Conservation (phyloP, 352 stramenopile species). For the Phytopythium oedochilum region DNA sequence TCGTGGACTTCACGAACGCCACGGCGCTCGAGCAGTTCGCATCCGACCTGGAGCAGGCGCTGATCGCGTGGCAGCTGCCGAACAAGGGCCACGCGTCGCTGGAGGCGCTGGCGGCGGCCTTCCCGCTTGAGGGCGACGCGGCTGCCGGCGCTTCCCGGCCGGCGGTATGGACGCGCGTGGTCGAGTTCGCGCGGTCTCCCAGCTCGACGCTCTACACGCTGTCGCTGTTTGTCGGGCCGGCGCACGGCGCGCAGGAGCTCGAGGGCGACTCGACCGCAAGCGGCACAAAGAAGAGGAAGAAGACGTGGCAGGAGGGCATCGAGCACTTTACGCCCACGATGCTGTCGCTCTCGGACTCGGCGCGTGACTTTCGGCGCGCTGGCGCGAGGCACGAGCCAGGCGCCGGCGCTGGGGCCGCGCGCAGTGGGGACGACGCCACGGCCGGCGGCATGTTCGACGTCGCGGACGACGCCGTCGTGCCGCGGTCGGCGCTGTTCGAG, state of each 20-base stretch:
- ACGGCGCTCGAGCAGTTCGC: slow-evolving; percentile 78
- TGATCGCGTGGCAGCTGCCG: slow-evolving; percentile 61
- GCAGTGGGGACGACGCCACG: background rate
- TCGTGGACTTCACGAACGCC: slow-evolving; percentile 85
- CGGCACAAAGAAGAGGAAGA: no score
- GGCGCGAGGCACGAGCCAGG: slow-evolving; percentile 1
- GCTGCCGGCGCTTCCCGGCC: background rate
- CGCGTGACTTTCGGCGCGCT: slow-evolving; percentile 37
- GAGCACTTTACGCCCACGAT: slow-evolving; percentile 83
- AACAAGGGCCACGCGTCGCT: slow-evolving; percentile 62
- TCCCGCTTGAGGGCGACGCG: background rate
- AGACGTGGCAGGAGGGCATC: slow-evolving; percentile 56
- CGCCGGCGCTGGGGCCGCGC: background rate
- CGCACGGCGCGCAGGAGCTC: background rate
- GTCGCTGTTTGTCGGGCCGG: slow-evolving; percentile 31
- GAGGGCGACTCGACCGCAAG: background rate
- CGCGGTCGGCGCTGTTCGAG: slow-evolving; percentile 20
- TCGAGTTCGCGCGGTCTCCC: slow-evolving; percentile 21
- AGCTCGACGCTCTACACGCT: slow-evolving; percentile 40
- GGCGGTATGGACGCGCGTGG: slow-evolving; percentile 25
- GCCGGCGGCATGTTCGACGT: slow-evolving; percentile 10
- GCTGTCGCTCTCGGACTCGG: slow-evolving; percentile 51
- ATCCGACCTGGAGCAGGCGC: slow-evolving; percentile 65
- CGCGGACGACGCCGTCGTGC: slow-evolving; percentile 19
- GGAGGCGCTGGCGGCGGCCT: slow-evolving; percentile 22